Conservation (phyloP, 352 stramenopile genomes). For the Pythium angustatum region DNA sequence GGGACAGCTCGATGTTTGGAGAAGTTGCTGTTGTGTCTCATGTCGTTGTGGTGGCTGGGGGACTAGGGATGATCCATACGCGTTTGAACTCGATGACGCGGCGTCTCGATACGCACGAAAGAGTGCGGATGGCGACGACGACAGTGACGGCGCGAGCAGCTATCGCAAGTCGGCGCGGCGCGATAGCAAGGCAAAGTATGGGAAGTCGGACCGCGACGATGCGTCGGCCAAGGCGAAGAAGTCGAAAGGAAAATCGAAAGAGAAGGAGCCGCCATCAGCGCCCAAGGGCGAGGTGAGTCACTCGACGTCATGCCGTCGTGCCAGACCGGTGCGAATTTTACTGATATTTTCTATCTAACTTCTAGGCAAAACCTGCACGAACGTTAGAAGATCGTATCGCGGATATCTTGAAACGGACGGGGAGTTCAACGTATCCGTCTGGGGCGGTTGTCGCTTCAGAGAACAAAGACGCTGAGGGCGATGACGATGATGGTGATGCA, state of each 20-base stretch:
- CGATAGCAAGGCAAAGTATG: constrained; percentile 14
- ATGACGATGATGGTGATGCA: constrained; percentile 3
- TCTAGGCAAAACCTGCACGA: constrained; percentile 32
- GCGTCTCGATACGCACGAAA: constrained; percentile 29
- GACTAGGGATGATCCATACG: constrained; percentile 64
- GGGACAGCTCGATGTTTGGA: not conserved
- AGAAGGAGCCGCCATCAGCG: constrained; percentile 15
- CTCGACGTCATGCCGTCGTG: no score
- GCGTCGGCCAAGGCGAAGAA: constrained; percentile 25
- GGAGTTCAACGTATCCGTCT: constrained; percentile 44
- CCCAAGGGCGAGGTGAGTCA: constrained; percentile 26
- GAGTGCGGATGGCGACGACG: constrained; percentile 32
- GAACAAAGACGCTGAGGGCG: constrained; percentile 11
- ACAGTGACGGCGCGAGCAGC: constrained; percentile 13
- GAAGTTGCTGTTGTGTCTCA: not conserved
- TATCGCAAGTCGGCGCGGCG: not conserved
- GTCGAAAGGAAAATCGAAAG: constrained; percentile 28
- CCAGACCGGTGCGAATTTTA: no score
- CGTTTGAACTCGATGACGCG: constrained; percentile 56
- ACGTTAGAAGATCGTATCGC: constrained; percentile 76
- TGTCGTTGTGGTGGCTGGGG: not conserved
- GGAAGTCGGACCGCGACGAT: constrained; percentile 21
- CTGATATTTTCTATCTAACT: no score
- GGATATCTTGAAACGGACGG: constrained; percentile 76
- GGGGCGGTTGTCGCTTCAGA: not conserved